Evolutionary conservation across 169 alveolate species (phyloP), one percentile per base, ranked within the genome.

Genomic region (Blepharisma undulans): DNA sequence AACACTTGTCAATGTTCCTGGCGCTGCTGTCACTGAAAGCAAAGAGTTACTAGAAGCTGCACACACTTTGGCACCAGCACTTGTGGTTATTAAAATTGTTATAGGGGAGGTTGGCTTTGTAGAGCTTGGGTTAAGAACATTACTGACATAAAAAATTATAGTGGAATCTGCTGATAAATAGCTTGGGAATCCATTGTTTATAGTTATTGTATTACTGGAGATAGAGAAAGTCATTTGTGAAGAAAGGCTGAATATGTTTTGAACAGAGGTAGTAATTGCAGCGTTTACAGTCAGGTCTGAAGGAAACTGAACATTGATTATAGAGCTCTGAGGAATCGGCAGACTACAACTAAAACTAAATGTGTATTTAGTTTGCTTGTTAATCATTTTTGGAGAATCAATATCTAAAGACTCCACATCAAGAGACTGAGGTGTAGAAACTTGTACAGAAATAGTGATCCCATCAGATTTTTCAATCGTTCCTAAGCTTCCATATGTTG

Each of bases 41-140:
- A 32, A 36, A 30, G 33, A n/a, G 72, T 82, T 30, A 32, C n/a
- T 60, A 22, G 25, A 22, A 2, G 29, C 36, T 34, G 27, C 6
- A 22, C 33, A 33, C 27, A 36, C 27, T 14, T 33, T 78, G 14
- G 27, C 3, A 60, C 27, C 22, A 32, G 29, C 8, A 25, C 33
- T 29, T 74, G 29, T 48, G 0, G 66, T 82, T 82, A 82, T 30
- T 21, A 10, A 22, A 16, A 59, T 22, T 12, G 8, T 82, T 21
- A 82, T 34, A 22, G 27, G 60, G 7, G 74, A 34, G 22, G 76
- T 59, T 34, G 89, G 89, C 76, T 59, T 82, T 34, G 89, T 82
- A 4, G 89, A 48, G 22, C 48, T 21, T 18, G 89, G 89, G 78
- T 82, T 82, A 22, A 22, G 33, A 14, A 82, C 29, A 48, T 22